Evolutionary conservation across 495 filamentous ascomycete genomes (phyloP), one percentile per base, ranked within the genome.

Genomic region (Astrothelium subdiscretum): DNA sequence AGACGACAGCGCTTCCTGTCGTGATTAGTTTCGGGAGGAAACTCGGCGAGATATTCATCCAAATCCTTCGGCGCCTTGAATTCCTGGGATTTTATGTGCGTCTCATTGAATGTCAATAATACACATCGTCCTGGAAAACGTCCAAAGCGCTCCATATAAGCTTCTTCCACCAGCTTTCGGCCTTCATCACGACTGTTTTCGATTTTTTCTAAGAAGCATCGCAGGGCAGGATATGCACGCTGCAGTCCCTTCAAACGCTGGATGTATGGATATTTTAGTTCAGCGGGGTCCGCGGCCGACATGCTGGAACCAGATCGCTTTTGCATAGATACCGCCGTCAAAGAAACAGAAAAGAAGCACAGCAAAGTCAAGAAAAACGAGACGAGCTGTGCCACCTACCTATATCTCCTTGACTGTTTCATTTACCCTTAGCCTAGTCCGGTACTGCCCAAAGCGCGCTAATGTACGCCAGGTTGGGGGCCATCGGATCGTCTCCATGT

Each of bases 1-100:
- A 65, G 63, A 15, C 63, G 63, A 32, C 43, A 48, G n/a, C n/a
- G 43, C 43, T 48, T 10, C 5, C 5, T 48, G n/a, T 20, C 43
- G 5, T n/a, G 5, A 22, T 48, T 20, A 20, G 12, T 15, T 12
- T 20, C 5, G 20, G 43, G 43, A 22, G 43, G 43, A 22, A 48
- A 48, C n/a, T 48, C 20, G 20, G 43, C 43, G 5, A 48, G 43
- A 48, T 48, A 48, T 10, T 48, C 43, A 20, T 48, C 43, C 43
- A 48, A 48, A 18, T 48, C 43, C 12, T 48, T 20, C 13, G 12
- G 43, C 20, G 11, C 20, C 43, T 48, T n/a, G 43, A 48, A 48
- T 5, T n/a, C n/a, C n/a, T 20, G 43, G 2, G 43, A 22, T 22
- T 48, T n/a, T n/a, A 48, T n/a, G 5, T 48, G 12, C n/a, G n/a